Conservation (phyloP, 2,329 filamentous ascomycete genomes). For the Hypoxylon sp. region DNA sequence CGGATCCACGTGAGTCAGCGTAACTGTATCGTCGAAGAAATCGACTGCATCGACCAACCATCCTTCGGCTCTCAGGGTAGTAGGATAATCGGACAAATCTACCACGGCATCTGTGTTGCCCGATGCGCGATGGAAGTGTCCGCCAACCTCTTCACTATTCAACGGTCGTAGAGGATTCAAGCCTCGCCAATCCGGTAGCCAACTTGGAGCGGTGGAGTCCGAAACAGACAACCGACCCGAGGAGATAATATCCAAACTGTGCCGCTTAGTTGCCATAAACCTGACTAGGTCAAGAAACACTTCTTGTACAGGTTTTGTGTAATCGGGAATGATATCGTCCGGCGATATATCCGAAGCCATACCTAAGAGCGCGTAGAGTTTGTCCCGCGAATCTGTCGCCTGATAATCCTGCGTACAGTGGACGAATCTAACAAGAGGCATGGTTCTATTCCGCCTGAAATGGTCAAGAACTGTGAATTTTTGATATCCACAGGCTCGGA, state of each 20-base stretch:
- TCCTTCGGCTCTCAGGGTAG: constrained; percentile 8
- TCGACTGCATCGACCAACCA: constrained; percentile 22
- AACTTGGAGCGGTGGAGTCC: constrained; percentile 5
- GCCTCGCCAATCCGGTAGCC: constrained; percentile 29
- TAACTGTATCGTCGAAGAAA: constrained; percentile 12
- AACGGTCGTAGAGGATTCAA: constrained; percentile 21
- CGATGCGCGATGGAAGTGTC: constrained; percentile 26
- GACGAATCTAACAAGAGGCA: constrained; percentile 23
- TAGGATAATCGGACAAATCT: constrained; percentile 13
- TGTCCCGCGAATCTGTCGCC: constrained; percentile 28
- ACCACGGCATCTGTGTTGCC: constrained; percentile 22
- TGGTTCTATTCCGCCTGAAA: constrained; percentile 24
- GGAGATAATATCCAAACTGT: constrained; percentile 22
- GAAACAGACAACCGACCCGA: constrained; percentile 14
- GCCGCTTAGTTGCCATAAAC: constrained; percentile 22
- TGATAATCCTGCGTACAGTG: constrained; percentile 33
- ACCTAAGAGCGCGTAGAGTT: constrained; percentile 26
- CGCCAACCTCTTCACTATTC: constrained; percentile 29
- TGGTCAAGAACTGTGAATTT: constrained; percentile 29
- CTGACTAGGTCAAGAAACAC: constrained; percentile 25
- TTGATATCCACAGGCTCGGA: constrained; percentile 27
- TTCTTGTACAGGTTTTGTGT: constrained; percentile 23
- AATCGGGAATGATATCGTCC: constrained; percentile 33
- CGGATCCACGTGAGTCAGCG: not conserved
- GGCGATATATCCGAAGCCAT: constrained; percentile 28